Evolutionary conservation across 345 rosid genomes (phyloP).

Genomic region (Dovyalis caffra): DNA sequence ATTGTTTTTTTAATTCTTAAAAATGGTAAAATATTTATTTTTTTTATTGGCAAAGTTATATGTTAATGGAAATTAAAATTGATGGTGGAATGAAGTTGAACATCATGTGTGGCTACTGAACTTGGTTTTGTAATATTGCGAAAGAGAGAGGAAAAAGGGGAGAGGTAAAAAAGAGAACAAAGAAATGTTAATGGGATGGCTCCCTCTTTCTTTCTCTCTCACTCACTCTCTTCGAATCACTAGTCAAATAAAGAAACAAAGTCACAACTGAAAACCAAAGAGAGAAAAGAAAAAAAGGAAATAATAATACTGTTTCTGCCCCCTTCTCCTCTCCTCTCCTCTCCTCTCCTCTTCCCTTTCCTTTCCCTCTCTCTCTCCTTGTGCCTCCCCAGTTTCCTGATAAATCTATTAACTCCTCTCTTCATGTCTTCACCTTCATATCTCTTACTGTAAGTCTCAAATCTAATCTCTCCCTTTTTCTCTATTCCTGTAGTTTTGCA

Average conservation of each 20-base stretch:
- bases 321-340: background rate
- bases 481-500: background rate
- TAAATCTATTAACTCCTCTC: background rate
- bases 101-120: too few relatives aligned
- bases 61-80: too few relatives aligned
- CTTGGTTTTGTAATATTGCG: background rate
- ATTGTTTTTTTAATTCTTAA: too few relatives aligned
- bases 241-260: background rate
- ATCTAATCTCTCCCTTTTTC: background rate
- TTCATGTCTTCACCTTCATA: constrained; percentile 26
- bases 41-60: too few relatives aligned
- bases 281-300: background rate
- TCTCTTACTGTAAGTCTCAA: constrained; percentile 42
- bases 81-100: too few relatives aligned
- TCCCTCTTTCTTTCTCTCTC: background rate
- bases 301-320: constrained; percentile 8
- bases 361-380: background rate
- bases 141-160: background rate
- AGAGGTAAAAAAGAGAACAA: background rate
- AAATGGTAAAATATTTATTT: too few relatives aligned
- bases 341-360: background rate
- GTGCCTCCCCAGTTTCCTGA: background rate
- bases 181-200: background rate
- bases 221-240: background rate
- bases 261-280: background rate